Evolutionary conservation across 306 rosid genomes (phyloP), one percentile per base, ranked within the genome.

Genomic region (Quercus berberidifolia): DNA sequence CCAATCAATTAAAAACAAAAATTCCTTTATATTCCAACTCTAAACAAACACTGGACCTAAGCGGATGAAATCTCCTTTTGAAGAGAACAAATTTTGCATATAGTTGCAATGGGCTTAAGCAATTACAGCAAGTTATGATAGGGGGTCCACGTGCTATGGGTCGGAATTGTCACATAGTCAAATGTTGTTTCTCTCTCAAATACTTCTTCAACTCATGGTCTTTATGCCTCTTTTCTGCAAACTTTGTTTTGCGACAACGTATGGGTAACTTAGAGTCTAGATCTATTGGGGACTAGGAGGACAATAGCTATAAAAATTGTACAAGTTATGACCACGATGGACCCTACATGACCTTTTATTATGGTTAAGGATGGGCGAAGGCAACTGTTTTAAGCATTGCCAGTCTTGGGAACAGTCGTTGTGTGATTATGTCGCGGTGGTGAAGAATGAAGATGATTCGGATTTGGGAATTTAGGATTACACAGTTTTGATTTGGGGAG

Each of bases 61-160:
- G 87, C 49, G 77, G 75, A 77, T 90, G 90, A 74, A 85, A 78
- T 69, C 58, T 86, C 86, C 83, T 87, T 81, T 87, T 88, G 20
- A 83, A 86, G 59, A 86, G 89, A 46, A 90, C 90, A 89, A 96
- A 90, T 79, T 96, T 91, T 7, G 89, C 93, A 55, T 98, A 96
- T 23, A 93, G 74, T 75, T 83, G 94, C 73, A 91, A 83, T 15
- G 85, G 86, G 15, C 71, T 82, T 20, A 55, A 86, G 86, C 97
- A 96, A 57, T 90, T 87, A 63, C 62, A 83, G 83, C 99, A 96
- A 78, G 89, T 83, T 74, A 93, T 41, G 74, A 96, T 80, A 76
- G 99, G 99, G 99, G 55, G 99, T 51, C 91, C 99, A 71, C 96
- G 91, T 6, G 97, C 94, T 20, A 93, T 80, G 3, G 99, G 97